Base-by-base conservation (phyloP, 2,329 filamentous ascomycete genomes). In the Aspergillus clavatus region DNA sequence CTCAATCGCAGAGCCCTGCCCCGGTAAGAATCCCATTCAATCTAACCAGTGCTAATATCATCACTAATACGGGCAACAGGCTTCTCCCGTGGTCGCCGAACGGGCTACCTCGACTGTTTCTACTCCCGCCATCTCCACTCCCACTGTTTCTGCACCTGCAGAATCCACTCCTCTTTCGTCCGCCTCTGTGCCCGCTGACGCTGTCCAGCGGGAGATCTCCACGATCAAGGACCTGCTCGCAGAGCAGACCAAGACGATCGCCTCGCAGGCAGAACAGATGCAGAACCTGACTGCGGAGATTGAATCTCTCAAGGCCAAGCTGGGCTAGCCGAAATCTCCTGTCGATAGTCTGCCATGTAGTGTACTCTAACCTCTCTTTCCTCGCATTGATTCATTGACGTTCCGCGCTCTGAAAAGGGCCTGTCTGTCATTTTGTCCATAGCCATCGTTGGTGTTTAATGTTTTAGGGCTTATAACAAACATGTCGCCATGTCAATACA, bases 211-310 rank as follows among this genome's bases (percentile, higher is more conserved):
- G 23, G 82, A 84, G 5, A 77, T 95, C 35, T 74, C 80, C 28
- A 80, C 90, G 59, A 93, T 95, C 70, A 91, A 87, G 70, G 73
- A 79, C 44, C 72, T 93, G 56, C 75, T 96, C 26, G 81, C 87
- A 65, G 78, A 80, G 52, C 89, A 95, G 70, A 87, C 80, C 44
- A 81, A 80, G 72, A 81, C 89, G 53, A 87, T 95, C 61, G 81
- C 75, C 50, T 75, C 80, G n/a, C 86, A 95, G 70, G 86, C 80
- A 40, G 78, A 86, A 61, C 84, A 89, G 66, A 89, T 94, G 56
- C 76, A 76, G 40, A 74, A 76, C 22, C 71, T 95, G 38, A 80
- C 86, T 2, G 69, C 73, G 23, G 87, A 94, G 67, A 83, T 95
- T 11, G 88, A 93, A 62, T 78, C 79, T 12, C 75, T 96, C 56